These are phyloP conservation scores for Eragrostis tef DNA, from an alignment of 202 grass and related monocot species.

Conservation along the genomic window DNA sequence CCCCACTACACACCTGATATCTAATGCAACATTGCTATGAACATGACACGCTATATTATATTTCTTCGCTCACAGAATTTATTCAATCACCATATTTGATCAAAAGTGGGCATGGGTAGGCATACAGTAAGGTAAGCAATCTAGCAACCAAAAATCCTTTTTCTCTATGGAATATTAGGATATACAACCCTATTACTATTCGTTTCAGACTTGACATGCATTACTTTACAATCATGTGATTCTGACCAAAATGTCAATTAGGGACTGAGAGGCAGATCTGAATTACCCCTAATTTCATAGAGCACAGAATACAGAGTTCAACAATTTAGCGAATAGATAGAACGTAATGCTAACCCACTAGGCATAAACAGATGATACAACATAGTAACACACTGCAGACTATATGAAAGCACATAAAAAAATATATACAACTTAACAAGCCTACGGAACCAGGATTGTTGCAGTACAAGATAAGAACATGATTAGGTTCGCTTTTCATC, in stretches of 20 bases:
- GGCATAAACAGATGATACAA: not conserved
- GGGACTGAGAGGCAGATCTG: not conserved
- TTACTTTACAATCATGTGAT: not conserved
- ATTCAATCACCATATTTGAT: slow-evolving; percentile 3
- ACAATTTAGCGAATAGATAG: not conserved
- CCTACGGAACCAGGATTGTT: too few relatives aligned
- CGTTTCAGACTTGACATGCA: not conserved
- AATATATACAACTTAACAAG: not conserved
- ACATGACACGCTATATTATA: not conserved
- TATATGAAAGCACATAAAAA: not conserved
- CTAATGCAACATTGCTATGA: not conserved
- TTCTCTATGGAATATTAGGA: not conserved
- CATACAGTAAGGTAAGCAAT: not conserved
- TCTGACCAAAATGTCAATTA: not conserved
- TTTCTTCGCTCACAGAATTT: not conserved
- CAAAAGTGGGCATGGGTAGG: not conserved
- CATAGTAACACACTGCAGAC: not conserved
- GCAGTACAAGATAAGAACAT: slow-evolving; percentile 15
- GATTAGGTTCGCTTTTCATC: not conserved
- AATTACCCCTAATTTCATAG: not conserved
- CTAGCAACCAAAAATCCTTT: not conserved
- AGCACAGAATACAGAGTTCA: not conserved
- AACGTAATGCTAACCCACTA: not conserved
- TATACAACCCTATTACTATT: not conserved
- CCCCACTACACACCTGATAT: not conserved